These are phyloP conservation scores for Russula olivacea DNA, from an alignment of 768 basidiomycete genomes.

Conservation along the genomic window DNA sequence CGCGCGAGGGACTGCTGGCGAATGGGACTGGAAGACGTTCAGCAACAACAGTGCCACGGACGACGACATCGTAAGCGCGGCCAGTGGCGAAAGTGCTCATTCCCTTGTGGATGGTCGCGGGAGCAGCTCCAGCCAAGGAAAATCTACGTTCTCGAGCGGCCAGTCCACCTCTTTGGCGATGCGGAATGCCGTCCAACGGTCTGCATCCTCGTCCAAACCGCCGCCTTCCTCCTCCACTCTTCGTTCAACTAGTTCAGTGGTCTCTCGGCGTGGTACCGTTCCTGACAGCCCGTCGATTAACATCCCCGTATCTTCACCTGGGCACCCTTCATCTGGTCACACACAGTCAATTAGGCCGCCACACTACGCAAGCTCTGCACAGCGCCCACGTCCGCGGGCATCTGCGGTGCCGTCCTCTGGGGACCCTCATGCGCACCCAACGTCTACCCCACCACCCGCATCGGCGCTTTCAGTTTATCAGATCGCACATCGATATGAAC, in stretches of 20 bases:
- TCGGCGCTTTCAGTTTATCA: constrained; percentile 73
- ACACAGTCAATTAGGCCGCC: constrained; percentile 40
- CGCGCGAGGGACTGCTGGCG: constrained; percentile 37
- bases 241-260: constrained; percentile 10
- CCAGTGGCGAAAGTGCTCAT: constrained; percentile 46
- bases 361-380: constrained; percentile 46
- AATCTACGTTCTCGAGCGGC: constrained; percentile 19
- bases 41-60: constrained; percentile 33
- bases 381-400: constrained; percentile 34
- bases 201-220: constrained; percentile 10
- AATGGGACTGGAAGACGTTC: constrained; percentile 70
- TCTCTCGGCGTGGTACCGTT: constrained; percentile 15
- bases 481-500: constrained; percentile 67
- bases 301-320: constrained; percentile 1
- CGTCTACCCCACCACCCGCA: constrained; percentile 53
- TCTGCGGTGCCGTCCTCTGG: constrained; percentile 33
- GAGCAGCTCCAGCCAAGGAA: constrained; percentile 21
- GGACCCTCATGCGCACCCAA: constrained; percentile 72
- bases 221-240: constrained; percentile 19
- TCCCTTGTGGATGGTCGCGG: constrained; percentile 24
- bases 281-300: constrained; percentile 11
- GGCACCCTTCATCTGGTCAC: constrained; percentile 19
- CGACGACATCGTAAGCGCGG: constrained; percentile 44
- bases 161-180: neutral
- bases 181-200: constrained; percentile 5